Base-by-base conservation (phyloP, 2,329 filamentous ascomycete genomes). In the Aspergillus brasiliensis region DNA sequence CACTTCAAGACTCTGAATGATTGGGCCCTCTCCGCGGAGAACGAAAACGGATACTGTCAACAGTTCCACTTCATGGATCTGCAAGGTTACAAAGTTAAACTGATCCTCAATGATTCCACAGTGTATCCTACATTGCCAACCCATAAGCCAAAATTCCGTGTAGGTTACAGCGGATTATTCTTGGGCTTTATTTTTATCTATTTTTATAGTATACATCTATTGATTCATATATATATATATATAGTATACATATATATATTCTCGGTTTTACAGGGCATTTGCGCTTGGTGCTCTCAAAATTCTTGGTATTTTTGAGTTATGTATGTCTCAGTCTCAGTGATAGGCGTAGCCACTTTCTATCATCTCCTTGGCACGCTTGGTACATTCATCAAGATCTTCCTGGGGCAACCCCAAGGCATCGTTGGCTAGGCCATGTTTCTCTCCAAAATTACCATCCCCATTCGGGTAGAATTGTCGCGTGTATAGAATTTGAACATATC, bases 381-480 rank as follows among this genome's bases (percentile, higher is more conserved):
- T 48, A n/a, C 46, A 27, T 8, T 27, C 13, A 63, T 89, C 86
- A 23, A 89, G 63, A 48, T 85, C 78, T 69, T 89, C 87, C 63
- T 81, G 72, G 0, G 83, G 80, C 66, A 90, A 71, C 0, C 79
- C 83, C 8, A 90, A 72, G 3, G 74, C 64, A 2, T 80, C 77
- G 58, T 89, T 89, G 0, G 75, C 73, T 19, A 63, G 55, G 8
- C 79, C 62, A 38, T 75, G 75, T 37, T 73, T 77, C 57, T 80
- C 79, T 42, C 61, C 58, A 55, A 60, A 60, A 17, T 82, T 75
- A 2, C 71, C 75, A 5, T 73, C 73, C 1, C 74, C 77, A 56
- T 76, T 76, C 0, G 78, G 75, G 57, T 76, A 69, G 65, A 89
- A 90, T 1, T 80, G 72, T 1, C 83, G 73, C 0, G 82, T 71